phyloP scores from a whole-genome alignment of 2,329 filamentous ascomycete genomes.

The Aspergillus ochraceoroseus region DNA sequence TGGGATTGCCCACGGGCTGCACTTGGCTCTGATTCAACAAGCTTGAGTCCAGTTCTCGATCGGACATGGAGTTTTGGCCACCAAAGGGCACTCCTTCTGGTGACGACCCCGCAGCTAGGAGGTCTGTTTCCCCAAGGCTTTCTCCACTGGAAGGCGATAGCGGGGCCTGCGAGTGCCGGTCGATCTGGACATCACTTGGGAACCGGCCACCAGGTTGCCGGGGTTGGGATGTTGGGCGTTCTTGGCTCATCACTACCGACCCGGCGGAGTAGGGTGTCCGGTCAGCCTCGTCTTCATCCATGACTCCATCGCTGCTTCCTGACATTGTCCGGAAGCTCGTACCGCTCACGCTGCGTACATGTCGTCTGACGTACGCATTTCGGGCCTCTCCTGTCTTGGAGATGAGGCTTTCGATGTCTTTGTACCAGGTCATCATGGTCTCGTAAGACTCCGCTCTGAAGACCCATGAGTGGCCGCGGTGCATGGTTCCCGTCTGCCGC shows the following conservation, averaged over 20 bases:
- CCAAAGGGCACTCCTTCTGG: constrained; percentile 44
- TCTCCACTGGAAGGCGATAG: constrained; percentile 75
- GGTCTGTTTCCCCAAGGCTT: constrained; percentile 64
- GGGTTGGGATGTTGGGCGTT: constrained; percentile 38
- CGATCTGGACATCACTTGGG: constrained; percentile 86
- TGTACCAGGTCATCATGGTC: constrained; percentile 96
- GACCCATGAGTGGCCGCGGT: constrained; percentile 69
- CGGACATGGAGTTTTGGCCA: constrained; percentile 28
- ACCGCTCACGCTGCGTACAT: constrained; percentile 71
- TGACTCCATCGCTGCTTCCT: constrained; percentile 67
- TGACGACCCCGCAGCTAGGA: constrained; percentile 55
- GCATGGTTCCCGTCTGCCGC: constrained; percentile 85
- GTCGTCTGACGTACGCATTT: constrained; percentile 76
- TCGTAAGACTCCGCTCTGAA: constrained; percentile 69
- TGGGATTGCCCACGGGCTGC: constrained; percentile 9
- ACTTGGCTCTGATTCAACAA: constrained; percentile 15
- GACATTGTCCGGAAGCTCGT: constrained; percentile 54
- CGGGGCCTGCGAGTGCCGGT: constrained; percentile 75
- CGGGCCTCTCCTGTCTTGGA: constrained; percentile 85
- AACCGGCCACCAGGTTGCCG: constrained; percentile 93
- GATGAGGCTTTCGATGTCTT: constrained; percentile 84
- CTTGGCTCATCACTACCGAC: constrained; percentile 36
- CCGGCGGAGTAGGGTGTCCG: constrained; percentile 61
- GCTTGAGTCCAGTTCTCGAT: constrained; percentile 17
- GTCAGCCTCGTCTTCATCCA: constrained; percentile 70